phyloP scores from a whole-genome alignment of 192 early-diverging fungal species.

The Entophlyctis helioformis region DNA sequence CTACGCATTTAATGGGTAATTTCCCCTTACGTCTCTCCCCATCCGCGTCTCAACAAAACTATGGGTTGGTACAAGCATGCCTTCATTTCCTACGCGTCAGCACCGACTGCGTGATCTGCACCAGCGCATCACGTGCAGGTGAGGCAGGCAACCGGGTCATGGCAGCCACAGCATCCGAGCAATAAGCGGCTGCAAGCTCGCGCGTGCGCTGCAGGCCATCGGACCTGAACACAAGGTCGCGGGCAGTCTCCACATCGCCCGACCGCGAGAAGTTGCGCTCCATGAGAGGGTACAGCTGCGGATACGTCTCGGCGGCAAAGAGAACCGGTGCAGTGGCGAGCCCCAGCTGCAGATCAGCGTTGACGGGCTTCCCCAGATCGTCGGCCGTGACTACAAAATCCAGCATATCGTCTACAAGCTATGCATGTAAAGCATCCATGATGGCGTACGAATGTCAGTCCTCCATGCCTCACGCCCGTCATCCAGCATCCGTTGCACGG shows the following conservation, averaged over 20 bases:
- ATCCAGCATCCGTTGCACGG: neutral
- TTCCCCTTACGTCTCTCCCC: too few species aligned
- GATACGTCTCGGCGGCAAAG: slow-evolving; percentile 80
- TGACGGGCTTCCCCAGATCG: slow-evolving; percentile 81
- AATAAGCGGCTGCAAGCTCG: slow-evolving; percentile 62
- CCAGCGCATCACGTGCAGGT: slow-evolving; percentile 62
- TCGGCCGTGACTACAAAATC: slow-evolving; percentile 70
- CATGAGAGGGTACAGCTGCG: slow-evolving; percentile 71
- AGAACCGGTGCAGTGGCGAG: slow-evolving; percentile 89
- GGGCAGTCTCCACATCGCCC: slow-evolving; percentile 72
- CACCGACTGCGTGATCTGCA: slow-evolving; percentile 69
- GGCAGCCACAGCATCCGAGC: slow-evolving; percentile 59
- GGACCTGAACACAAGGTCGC: slow-evolving; percentile 65
- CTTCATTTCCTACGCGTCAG: slow-evolving; percentile 65
- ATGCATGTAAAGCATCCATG: too few species aligned
- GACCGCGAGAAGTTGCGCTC: slow-evolving; percentile 69
- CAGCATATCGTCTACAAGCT: slow-evolving; percentile 81
- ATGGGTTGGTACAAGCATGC: too few species aligned
- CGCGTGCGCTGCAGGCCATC: slow-evolving; percentile 66
- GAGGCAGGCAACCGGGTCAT: slow-evolving; percentile 58
- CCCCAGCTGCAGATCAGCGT: slow-evolving; percentile 79
- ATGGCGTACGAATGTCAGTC: neutral
- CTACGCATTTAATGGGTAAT: too few species aligned
- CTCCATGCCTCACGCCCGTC: too few species aligned
- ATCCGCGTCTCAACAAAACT: too few species aligned